These are phyloP conservation scores for Aspergillus viridinutans DNA, from an alignment of 2,329 filamentous ascomycete species.

Conservation along the genomic window DNA sequence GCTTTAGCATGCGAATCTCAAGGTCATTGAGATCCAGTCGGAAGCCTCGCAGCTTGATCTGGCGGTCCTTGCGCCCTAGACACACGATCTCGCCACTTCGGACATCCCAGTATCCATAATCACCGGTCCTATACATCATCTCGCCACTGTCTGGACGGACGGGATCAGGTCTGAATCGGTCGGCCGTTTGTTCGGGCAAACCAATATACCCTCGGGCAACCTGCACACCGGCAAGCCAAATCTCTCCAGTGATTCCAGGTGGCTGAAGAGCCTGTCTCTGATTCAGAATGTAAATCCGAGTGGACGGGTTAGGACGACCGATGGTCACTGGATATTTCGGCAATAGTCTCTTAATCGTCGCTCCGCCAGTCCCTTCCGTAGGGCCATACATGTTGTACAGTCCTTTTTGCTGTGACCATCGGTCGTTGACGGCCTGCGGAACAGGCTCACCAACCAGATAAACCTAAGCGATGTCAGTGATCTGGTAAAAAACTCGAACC, in stretches of 20 bases:
- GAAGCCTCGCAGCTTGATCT: conserved; percentile 38
- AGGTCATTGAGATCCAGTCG: conserved; percentile 40
- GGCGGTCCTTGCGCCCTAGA: conserved; percentile 41
- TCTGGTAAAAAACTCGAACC: no score
- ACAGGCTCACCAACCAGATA: no score
- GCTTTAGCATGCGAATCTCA: background rate
- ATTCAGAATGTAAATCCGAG: conserved; percentile 43
- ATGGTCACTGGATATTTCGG: conserved; percentile 30
- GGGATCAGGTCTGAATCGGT: conserved; percentile 30
- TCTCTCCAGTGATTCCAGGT: conserved; percentile 37
- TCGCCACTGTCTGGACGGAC: conserved; percentile 17
- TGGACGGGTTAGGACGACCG: conserved; percentile 33
- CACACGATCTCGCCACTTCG: conserved; percentile 36
- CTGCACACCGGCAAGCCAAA: conserved; percentile 44
- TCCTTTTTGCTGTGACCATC: no score
- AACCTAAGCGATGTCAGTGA: no score
- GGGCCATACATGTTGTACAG: no score
- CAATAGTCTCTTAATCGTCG: background rate
- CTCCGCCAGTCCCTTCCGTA: no score
- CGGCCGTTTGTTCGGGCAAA: conserved; percentile 2
- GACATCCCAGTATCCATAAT: conserved; percentile 26
- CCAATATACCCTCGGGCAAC: conserved; percentile 41
- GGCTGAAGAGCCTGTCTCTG: conserved; percentile 24
- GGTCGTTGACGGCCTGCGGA: no score
- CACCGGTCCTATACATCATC: conserved; percentile 43